Conservation (phyloP, 208 protist species). For the Trypanosoma avium region DNA sequence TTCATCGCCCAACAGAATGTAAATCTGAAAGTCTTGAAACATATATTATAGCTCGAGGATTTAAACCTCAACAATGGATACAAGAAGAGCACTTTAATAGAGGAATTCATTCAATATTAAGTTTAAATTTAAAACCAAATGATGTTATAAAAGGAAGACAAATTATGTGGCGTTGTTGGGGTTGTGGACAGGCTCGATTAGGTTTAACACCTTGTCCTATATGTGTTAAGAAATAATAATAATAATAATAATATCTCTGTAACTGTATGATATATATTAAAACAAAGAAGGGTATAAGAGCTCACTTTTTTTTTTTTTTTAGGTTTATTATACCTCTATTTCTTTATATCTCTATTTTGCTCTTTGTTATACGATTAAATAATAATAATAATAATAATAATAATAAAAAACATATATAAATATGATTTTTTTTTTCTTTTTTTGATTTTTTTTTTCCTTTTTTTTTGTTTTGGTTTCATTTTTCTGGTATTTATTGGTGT, state of each 20-base stretch:
- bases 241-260: background rate
- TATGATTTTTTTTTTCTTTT: background rate
- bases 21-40: conserved; percentile 47
- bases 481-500: background rate
- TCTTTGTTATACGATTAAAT: too few species aligned
- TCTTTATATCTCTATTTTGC: too few species aligned
- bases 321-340: background rate
- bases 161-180: conserved; percentile 66
- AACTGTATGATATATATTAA: background rate
- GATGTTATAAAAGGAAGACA: conserved; percentile 28
- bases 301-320: background rate
- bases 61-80: conserved; percentile 14
- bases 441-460: background rate
- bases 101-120: conserved; percentile 17
- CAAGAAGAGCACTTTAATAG: conserved; percentile 3
- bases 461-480: background rate
- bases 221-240: conserved; percentile 19
- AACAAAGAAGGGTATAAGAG: background rate
- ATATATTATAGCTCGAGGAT: conserved; percentile 54
- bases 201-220: conserved; percentile 41
- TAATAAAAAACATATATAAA: background rate
- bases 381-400: background rate
- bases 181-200: conserved; percentile 41
- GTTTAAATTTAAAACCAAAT: conserved; percentile 35
- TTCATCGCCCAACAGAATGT: conserved; percentile 39